Base-by-base conservation (phyloP, 345 rosid species). In the Moricandia moricandioides region DNA sequence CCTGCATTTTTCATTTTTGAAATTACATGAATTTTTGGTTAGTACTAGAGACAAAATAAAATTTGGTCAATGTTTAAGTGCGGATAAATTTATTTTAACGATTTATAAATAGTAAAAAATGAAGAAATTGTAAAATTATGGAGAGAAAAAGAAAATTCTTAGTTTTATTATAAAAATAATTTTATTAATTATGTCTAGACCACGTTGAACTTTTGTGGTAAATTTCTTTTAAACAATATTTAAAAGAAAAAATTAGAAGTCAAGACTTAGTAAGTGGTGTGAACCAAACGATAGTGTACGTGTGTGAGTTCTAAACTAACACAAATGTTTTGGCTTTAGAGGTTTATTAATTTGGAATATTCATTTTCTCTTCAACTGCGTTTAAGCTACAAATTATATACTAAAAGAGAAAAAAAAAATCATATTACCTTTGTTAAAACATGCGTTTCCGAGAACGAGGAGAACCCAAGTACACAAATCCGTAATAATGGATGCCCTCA, bases 401-500 rank as follows among this genome's bases (percentile, higher is more conserved):
- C 31, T 29, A 29, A 29, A 3, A 29, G 5, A 4, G 31, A 29
- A 21, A 29, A 29, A 29, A 29, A 29, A 29, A 45, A 45, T 26
- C 5, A 47, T 51, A 13, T 43, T 45, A 62, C 82, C 80, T 37
- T 55, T 9, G 64, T 37, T 67, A 16, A 73, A 47, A 17, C 55
- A 1, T 5, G 82, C 68, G 13, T 85, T 7, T 5, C 77, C 67
- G 0, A 78, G 0, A 0, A 84, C 67, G 4, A 88, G 77, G 12
- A 84, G 76, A 34, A 81, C 2, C 98, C 96, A 88, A 27, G 92
- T 71, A 61, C 54, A 66, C 4, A 87, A 31, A 40, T 89, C 95
- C 11, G 74, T 76, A 26, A 87, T 7, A 47, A 85, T 27, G 62
- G 91, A 79, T 5, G 89, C 80, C 37, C 88, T 57, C 76, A 88